Evolutionary conservation across 495 filamentous ascomycete species (phyloP).

Genomic region (Hypoxylon perforatum): DNA sequence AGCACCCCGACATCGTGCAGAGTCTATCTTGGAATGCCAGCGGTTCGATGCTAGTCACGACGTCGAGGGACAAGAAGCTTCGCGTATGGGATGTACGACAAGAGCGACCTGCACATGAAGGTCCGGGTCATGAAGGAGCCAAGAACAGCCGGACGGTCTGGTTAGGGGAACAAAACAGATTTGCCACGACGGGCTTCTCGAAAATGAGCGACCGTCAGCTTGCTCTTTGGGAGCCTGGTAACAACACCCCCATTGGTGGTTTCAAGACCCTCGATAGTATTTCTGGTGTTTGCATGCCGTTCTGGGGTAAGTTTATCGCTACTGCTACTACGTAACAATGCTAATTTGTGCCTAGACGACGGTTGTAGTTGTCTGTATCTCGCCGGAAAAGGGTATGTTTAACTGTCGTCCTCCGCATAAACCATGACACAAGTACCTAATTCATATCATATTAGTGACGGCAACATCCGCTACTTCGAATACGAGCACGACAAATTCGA

Average conservation of each 20-base stretch:
- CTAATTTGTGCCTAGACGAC: conserved; percentile 69
- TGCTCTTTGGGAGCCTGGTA: conserved; percentile 92
- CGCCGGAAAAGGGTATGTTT: conserved; percentile 90
- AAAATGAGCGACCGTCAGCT: conserved; percentile 98
- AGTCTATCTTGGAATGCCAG: conserved; percentile 96
- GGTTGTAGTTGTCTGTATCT: conserved; percentile 92
- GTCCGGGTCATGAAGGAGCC: conserved; percentile 86
- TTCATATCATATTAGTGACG: conserved; percentile 70
- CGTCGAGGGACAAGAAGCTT: conserved; percentile 97
- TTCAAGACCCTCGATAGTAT: conserved; percentile 91
- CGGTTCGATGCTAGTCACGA: conserved; percentile 88
- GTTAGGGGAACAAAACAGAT: conserved; percentile 94
- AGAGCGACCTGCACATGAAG: conserved; percentile 86
- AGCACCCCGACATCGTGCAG: conserved; percentile 91
- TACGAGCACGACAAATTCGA: conserved; percentile 98
- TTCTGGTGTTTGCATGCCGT: conserved; percentile 98
- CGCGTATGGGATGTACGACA: conserved; percentile 97
- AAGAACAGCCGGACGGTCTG: conserved; percentile 97
- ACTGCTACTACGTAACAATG: neutral
- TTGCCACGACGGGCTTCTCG: conserved; percentile 96
- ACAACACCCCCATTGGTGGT: conserved; percentile 85
- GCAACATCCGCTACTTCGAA: conserved; percentile 98
- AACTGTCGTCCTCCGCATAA: neutral
- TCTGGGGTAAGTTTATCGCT: conserved; percentile 74
- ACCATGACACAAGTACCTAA: conserved; percentile 18